A percentile compares a stretch with the other conserved stretches of the same genome.
phyloP scores from a whole-genome alignment of 257 asterid species.

The Petunia axillaris region DNA sequence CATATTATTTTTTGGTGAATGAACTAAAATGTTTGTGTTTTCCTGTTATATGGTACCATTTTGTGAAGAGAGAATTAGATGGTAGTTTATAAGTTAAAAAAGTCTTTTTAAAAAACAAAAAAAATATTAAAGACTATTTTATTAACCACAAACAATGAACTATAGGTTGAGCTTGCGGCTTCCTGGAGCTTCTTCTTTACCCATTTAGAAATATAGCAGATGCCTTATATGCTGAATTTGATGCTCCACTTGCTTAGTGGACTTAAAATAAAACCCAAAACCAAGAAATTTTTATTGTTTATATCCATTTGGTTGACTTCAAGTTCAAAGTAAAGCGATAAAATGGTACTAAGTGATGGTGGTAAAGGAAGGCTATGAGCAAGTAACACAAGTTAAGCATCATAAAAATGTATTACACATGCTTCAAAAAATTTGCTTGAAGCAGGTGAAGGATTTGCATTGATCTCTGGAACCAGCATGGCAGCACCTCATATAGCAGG shows the following conservation, averaged over 20 bases:
- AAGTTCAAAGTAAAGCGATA: neutral
- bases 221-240: conserved; percentile 17
- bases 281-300: neutral
- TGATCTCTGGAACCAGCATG: conserved; percentile 91
- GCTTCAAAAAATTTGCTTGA: conserved; percentile 25
- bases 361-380: neutral
- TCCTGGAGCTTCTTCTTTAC: neutral
- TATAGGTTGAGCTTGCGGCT: neutral
- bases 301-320: neutral
- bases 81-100: neutral
- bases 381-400: neutral
- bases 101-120: neutral
- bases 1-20: conserved; percentile 27
- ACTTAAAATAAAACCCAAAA: neutral
- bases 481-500: conserved; percentile 89
- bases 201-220: neutral
- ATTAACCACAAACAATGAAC: conserved; percentile 12
- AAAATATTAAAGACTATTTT: neutral
- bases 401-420: neutral
- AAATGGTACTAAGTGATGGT: neutral
- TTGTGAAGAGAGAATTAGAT: neutral
- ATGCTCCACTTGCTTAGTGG: conserved; percentile 16
- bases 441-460: conserved; percentile 82
- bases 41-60: conserved; percentile 8
- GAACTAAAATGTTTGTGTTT: neutral